phyloP scores from a whole-genome alignment of 2,329 filamentous ascomycete genomes.

The Colletotrichum lentis region DNA sequence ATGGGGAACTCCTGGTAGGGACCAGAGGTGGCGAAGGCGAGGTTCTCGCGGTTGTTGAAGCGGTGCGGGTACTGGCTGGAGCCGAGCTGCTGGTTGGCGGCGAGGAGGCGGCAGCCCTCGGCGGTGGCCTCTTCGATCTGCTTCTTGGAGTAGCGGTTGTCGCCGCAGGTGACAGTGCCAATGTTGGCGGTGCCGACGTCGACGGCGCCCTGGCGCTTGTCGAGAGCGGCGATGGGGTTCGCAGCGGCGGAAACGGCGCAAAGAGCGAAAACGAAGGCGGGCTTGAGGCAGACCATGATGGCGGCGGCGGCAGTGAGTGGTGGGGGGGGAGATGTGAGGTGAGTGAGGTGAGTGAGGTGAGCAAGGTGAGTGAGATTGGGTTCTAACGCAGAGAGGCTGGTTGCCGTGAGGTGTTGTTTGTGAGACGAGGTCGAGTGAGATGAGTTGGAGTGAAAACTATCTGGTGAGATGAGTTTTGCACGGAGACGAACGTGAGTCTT shows the following conservation, averaged over 20 bases:
- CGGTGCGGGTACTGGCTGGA: slow-evolving; percentile 48
- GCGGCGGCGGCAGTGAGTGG: background rate
- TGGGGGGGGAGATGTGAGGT: background rate
- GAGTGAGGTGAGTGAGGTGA: background rate
- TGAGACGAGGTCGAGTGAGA: background rate
- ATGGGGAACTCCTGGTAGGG: slow-evolving; percentile 54
- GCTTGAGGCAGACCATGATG: slow-evolving; percentile 35
- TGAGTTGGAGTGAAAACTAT: background rate
- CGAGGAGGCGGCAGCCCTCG: slow-evolving; percentile 37
- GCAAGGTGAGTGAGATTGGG: no score
- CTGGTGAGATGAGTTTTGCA: background rate
- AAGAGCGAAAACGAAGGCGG: slow-evolving; percentile 18
- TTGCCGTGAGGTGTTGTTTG: no score
- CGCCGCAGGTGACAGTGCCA: slow-evolving; percentile 26
- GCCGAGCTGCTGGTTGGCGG: slow-evolving; percentile 26
- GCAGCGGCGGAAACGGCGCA: slow-evolving; percentile 12
- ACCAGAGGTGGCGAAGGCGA: slow-evolving; percentile 46
- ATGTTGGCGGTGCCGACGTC: slow-evolving; percentile 8
- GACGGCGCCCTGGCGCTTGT: slow-evolving; percentile 21
- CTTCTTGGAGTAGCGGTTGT: slow-evolving; percentile 22
- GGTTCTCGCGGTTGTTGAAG: slow-evolving; percentile 52
- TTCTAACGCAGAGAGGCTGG: background rate
- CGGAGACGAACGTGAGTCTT: background rate
- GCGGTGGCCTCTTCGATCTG: slow-evolving; percentile 35
- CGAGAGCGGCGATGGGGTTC: slow-evolving; percentile 17